Conservation (phyloP, 805 yeast genomes). For the Sungouiella thailandica region DNA sequence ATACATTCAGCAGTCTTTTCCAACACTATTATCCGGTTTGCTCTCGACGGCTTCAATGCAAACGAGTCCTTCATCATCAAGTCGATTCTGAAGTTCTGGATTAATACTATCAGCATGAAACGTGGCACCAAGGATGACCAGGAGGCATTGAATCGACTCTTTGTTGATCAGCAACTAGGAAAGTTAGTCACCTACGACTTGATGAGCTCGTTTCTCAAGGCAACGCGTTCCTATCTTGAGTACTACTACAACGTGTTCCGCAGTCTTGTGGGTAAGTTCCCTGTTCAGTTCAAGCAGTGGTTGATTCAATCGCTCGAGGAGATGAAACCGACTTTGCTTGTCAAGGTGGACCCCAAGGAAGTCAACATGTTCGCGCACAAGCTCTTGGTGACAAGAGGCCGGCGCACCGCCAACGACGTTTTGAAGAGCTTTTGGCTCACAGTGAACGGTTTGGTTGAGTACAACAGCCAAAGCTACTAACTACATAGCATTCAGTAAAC, state of each 20-base stretch:
- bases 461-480: constrained; percentile 7
- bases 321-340: constrained; percentile 1
- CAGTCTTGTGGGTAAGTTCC: constrained; percentile 42
- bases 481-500: not conserved
- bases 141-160: constrained; percentile 19
- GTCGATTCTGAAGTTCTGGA: constrained; percentile 55
- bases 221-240: constrained; percentile 58
- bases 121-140: constrained; percentile 43
- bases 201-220: constrained; percentile 31
- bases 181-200: constrained; percentile 23
- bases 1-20: constrained; percentile 27
- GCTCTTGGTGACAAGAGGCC: constrained; percentile 60
- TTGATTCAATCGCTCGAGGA: constrained; percentile 4
- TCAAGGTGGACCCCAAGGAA: constrained; percentile 27
- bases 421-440: constrained; percentile 63
- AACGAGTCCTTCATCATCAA: constrained; percentile 54
- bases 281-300: constrained; percentile 37
- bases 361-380: constrained; percentile 44
- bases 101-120: constrained; percentile 39
- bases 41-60: constrained; percentile 36
- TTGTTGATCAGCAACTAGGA: constrained; percentile 17
- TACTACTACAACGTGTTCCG: constrained; percentile 50
- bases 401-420: constrained; percentile 52
- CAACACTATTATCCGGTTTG: constrained; percentile 21
- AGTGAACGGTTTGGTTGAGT: constrained; percentile 51